A percentile compares a stretch with the other conserved stretches of the same genome.
phyloP scores from a whole-genome alignment of 345 rosid species.

The Rhodomyrtus tomentosa region DNA sequence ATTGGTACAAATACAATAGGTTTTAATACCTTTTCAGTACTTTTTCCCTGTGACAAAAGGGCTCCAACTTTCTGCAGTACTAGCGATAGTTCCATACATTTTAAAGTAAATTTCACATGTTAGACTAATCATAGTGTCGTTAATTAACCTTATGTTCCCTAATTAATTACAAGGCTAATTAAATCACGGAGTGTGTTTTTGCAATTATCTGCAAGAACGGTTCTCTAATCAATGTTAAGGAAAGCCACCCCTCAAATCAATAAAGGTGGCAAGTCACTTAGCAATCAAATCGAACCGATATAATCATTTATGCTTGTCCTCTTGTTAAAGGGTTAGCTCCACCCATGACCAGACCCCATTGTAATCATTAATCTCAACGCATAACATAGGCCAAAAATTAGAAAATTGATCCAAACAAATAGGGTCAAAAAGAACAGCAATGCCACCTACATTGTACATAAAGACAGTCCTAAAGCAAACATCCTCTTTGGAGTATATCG shows the following conservation, averaged over 20 bases:
- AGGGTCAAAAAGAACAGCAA: background rate
- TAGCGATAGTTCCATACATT: background rate
- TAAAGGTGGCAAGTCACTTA: background rate
- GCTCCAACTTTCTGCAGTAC: background rate
- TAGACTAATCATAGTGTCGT: background rate
- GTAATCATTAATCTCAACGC: background rate
- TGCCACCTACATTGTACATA: background rate
- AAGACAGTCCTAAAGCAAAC: background rate
- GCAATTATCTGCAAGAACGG: background rate
- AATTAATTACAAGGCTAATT: background rate
- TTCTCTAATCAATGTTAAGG: background rate
- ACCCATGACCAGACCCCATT: background rate
- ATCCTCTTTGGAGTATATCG: background rate
- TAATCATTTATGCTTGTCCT: background rate
- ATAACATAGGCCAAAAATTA: background rate
- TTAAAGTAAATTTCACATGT: background rate
- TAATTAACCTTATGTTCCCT: background rate
- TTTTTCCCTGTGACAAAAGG: background rate
- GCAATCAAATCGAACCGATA: background rate
- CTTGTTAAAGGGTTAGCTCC: background rate
- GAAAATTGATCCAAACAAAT: background rate
- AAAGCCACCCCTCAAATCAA: background rate
- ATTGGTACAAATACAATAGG: too few species aligned
- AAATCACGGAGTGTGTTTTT: background rate
- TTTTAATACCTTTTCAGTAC: too few species aligned